Conservation (phyloP, 2,329 filamentous ascomycete genomes). For the Fusarium sp. region DNA sequence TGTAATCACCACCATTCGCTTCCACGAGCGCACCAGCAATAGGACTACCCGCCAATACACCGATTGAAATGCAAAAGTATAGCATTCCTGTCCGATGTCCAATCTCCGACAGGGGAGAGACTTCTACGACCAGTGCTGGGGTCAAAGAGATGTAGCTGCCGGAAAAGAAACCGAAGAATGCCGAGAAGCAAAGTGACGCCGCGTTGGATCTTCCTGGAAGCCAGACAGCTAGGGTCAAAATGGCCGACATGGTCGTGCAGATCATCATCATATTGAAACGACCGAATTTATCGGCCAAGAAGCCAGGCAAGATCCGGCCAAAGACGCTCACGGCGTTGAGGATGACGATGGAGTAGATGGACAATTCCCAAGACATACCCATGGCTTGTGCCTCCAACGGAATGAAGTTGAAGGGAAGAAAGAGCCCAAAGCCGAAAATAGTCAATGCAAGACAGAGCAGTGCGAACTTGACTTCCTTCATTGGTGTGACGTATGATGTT, state of each 20-base stretch:
- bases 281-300: neutral
- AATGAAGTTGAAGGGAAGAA: neutral
- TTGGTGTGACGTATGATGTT: neutral
- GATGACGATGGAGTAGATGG: neutral
- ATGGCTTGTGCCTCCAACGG: neutral
- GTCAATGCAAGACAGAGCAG: neutral
- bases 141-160: neutral
- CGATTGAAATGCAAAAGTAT: neutral
- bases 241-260: neutral
- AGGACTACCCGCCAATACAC: neutral
- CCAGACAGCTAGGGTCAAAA: neutral
- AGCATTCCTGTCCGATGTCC: neutral
- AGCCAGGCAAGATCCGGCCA: neutral
- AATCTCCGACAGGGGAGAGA: neutral
- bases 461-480: neutral
- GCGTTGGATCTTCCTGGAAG: neutral
- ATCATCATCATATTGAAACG: neutral
- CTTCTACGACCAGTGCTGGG: neutral
- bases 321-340: neutral
- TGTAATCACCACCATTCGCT: neutral
- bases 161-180: neutral
- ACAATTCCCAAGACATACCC: neutral
- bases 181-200: neutral
- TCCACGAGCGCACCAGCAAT: neutral
- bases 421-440: neutral